Base-by-base conservation (phyloP, 352 stramenopile genomes). In the Globisporangium nagaii region DNA sequence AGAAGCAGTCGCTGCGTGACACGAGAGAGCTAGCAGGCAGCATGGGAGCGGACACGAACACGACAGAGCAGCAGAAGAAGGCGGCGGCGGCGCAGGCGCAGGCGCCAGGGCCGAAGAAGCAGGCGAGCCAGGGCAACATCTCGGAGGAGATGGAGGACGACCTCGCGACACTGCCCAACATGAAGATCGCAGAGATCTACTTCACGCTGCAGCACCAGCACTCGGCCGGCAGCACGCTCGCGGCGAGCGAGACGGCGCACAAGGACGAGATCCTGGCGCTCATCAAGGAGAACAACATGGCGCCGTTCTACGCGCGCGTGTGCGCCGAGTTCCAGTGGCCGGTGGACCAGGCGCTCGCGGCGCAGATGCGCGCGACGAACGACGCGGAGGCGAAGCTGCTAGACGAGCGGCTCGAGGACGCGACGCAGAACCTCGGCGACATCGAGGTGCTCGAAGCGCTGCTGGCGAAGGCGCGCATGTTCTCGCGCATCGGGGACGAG, bases 401-500 rank as follows among this genome's bases (percentile, higher is more conserved):
- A 9, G 86, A 98, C 52, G 86, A 88, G 32, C 87, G 87, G 6
- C 68, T 98, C 13, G 73, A 78, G 8, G 93, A 98, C 57, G 96
- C 96, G n/a, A 90, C 93, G 64, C 90, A 98, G 66, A 98, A 97
- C 68, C 66, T 97, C 17, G 96, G 96, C 19, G 97, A 99, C 63
- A 98, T 98, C 80, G 96, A 99, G 71, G 93, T 99, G 34, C 83
- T 99, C 28, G 93, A 99, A 53, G 88, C 95, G 28, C 68, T 96
- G 49, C 84, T 98, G 35, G 75, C 87, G 30, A 91, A 97, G 59
- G 97, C 96, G 30, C 75, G 92, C 42, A 97, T 98, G 87, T 94
- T 79, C 53, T 97, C 95, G 43, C 90, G 91, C 44, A 95, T 98
- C 31, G 92, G 93, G 32, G 86, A 97, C 58, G 94, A 97, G 70